phyloP scores from a whole-genome alignment of 441 rosid species.

The Pelargonium citronellum region DNA sequence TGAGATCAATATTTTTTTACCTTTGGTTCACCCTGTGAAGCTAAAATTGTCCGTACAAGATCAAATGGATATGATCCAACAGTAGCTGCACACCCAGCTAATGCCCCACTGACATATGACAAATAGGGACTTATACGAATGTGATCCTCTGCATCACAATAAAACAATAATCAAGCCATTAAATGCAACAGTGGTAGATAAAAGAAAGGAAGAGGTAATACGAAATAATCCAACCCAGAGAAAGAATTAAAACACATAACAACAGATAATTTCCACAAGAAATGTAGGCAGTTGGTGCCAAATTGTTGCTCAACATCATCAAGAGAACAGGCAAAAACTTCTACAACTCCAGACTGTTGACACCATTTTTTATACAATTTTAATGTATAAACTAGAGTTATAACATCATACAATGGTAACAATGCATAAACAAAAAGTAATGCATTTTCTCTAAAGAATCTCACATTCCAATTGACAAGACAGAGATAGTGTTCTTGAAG shows the following conservation, averaged over 20 bases:
- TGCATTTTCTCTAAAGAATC: neutral
- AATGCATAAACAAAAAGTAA: neutral
- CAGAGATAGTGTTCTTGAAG: neutral
- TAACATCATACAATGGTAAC: neutral
- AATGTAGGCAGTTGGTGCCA: neutral
- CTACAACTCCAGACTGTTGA: neutral
- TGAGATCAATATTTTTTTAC: slow-evolving; percentile 26
- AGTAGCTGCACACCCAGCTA: slow-evolving; percentile 95
- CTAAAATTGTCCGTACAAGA: slow-evolving; percentile 81
- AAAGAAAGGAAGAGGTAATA: neutral
- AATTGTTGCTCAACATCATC: too few relatives aligned
- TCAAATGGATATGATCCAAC: slow-evolving; percentile 95
- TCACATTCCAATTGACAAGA: neutral
- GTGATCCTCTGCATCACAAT: slow-evolving; percentile 67
- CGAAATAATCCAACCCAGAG: neutral
- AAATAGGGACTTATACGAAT: slow-evolving; percentile 72
- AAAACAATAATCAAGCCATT: slow-evolving; percentile 9
- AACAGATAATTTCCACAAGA: neutral
- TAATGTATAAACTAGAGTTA: neutral
- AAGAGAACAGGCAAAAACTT: too few relatives aligned
- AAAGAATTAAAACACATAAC: neutral
- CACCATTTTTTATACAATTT: neutral
- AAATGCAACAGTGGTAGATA: neutral
- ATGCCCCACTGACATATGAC: slow-evolving; percentile 78
- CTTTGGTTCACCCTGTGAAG: slow-evolving; percentile 98